A percentile compares a stretch with the other conserved stretches of the same genome.
Conservation (phyloP, 2,329 filamentous ascomycete species). For the Geosmithia putterillii region DNA sequence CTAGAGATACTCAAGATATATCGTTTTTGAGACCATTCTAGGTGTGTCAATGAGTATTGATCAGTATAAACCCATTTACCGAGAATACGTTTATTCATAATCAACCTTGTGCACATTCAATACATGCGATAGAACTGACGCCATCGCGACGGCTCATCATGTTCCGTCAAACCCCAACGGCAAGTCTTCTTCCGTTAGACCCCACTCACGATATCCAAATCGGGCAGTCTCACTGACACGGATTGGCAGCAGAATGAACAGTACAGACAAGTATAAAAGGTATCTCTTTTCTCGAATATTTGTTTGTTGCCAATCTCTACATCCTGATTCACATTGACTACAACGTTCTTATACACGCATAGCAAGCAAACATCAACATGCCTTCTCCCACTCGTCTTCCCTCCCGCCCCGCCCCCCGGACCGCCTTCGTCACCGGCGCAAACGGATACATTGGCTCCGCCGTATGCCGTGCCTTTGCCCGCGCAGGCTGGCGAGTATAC, state of each 20-base stretch:
- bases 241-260: neutral
- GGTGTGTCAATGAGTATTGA: too few species aligned
- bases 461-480: constrained; percentile 29
- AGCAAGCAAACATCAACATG: neutral
- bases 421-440: constrained; percentile 32
- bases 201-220: neutral
- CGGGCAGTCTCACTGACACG: neutral
- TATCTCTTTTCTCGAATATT: neutral
- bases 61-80: too few species aligned
- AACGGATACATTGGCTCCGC: constrained; percentile 35
- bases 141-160: neutral
- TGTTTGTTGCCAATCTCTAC: neutral
- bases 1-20: too few species aligned
- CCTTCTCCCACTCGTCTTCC: neutral
- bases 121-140: too few species aligned
- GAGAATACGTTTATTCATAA: too few species aligned
- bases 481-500: constrained; percentile 29
- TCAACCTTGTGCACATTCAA: too few species aligned
- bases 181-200: neutral
- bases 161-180: neutral
- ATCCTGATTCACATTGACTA: too few species aligned
- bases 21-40: too few species aligned
- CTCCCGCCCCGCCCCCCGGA: constrained; percentile 2
- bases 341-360: neutral
- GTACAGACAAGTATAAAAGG: neutral